Base-by-base conservation (phyloP, 192 early-diverging fungal species). In the Coemansia sp. region DNA sequence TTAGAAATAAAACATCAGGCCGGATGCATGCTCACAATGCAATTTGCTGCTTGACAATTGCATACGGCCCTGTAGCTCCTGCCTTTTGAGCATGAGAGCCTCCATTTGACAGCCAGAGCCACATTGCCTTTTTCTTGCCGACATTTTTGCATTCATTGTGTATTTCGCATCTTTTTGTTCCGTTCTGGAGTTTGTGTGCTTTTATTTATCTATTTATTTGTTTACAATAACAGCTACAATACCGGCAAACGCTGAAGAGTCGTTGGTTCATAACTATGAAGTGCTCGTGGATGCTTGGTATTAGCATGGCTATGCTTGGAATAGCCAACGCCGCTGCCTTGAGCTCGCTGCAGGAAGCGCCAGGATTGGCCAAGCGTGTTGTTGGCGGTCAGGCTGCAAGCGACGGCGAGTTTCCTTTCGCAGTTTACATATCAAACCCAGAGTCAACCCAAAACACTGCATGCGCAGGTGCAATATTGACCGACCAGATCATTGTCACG, bases 381-480 rank as follows among this genome's bases (percentile, higher is more conserved):
- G 62, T 68, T 29, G 72, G 72, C 16, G 72, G 72, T 3, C 31
- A 22, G 19, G 62, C 14, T 21, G 72, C 72, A n/a, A 50, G 23
- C 6, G 51, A 65, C 11, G 47, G 50, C 18, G 42, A 69, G 29
- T 75, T 64, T 49, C 72, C 72, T n/a, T 75, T 64, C 56, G 59
- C 66, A 2, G 72, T 75, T 7, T 69, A 60, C 18, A 56, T 75
- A 5, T 68, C 72, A 4, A 57, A 62, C n/a, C 62, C 72, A 3
- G 57, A 38, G 9, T 57, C 56, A 40, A 75, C 65, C 44, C 49
- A 64, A 32, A 69, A 67, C 40, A 75, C 65, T 8, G 72, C 52
- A 6, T 75, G 72, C 25, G 72, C 72, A 16, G 72, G 72, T 29
- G 72, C 72, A 14, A 75, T 75, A 30, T 52, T 75, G 29, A 75